phyloP scores from a whole-genome alignment of 2,329 filamentous ascomycete genomes.

The Microcera coccophila region DNA sequence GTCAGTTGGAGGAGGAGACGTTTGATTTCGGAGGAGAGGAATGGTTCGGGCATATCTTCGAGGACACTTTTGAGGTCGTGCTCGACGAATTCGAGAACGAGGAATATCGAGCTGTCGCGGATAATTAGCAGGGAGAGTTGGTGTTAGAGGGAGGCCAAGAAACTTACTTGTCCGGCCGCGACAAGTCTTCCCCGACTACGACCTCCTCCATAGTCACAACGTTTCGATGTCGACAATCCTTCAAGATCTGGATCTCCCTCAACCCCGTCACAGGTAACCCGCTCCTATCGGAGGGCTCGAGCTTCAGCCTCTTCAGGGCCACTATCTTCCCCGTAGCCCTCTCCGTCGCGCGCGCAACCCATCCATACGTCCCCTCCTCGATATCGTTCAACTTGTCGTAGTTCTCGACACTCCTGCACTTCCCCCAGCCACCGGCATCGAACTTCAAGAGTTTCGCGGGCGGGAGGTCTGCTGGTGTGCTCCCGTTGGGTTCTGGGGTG shows the following conservation, averaged over 20 bases:
- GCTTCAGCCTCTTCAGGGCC: constrained; percentile 89
- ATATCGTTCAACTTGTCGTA: constrained; percentile 95
- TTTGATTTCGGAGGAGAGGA: constrained; percentile 88
- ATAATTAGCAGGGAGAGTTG: constrained; percentile 14
- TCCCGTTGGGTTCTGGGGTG: constrained; percentile 41
- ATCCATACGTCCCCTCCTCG: constrained; percentile 94
- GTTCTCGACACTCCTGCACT: constrained; percentile 73
- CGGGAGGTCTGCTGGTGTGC: constrained; percentile 20
- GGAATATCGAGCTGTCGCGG: constrained; percentile 63
- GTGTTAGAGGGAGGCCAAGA: constrained; percentile 2
- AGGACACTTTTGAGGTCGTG: constrained; percentile 93
- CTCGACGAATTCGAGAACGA: constrained; percentile 96
- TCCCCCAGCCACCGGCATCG: constrained; percentile 62
- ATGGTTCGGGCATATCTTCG: constrained; percentile 91
- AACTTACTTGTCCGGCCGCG: constrained; percentile 51
- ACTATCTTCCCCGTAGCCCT: constrained; percentile 72
- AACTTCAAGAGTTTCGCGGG: constrained; percentile 65
- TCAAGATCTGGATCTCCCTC: constrained; percentile 88
- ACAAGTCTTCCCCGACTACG: constrained; percentile 65
- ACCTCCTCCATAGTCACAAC: constrained; percentile 80
- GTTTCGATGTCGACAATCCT: constrained; percentile 75
- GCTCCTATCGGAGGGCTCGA: constrained; percentile 67
- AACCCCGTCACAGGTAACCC: constrained; percentile 89
- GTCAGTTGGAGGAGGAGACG: constrained; percentile 80
- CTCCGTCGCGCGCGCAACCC: constrained; percentile 81